Conservation (phyloP, 495 filamentous ascomycete species). For the Penicillium tannophilum region DNA sequence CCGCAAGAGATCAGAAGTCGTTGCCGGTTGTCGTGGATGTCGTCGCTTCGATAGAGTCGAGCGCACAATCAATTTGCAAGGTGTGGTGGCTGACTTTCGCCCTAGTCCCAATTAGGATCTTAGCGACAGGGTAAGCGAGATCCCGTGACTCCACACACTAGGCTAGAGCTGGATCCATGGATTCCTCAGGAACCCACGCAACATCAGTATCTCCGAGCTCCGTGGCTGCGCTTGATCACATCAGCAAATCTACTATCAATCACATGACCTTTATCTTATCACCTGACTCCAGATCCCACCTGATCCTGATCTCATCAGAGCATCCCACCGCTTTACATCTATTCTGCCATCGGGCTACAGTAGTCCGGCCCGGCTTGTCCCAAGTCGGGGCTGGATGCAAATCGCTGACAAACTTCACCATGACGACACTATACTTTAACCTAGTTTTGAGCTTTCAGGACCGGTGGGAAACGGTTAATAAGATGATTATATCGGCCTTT, state of each 20-base stretch:
- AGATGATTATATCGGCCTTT: not conserved
- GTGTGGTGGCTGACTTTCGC: slow-evolving; percentile 44
- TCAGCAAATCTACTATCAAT: not conserved
- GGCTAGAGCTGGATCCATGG: slow-evolving; percentile 8
- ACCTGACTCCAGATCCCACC: not conserved
- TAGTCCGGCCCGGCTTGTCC: slow-evolving; percentile 36
- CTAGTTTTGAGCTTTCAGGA: not conserved
- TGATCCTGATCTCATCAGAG: not conserved
- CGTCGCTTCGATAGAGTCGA: slow-evolving; percentile 50
- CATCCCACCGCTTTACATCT: not conserved
- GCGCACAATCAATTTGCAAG: slow-evolving; percentile 50
- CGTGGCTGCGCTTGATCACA: not conserved
- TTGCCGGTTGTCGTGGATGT: slow-evolving; percentile 54
- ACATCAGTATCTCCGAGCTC: not conserved
- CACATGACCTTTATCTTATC: not conserved
- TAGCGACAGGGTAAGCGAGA: slow-evolving; percentile 47
- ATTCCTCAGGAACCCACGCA: slow-evolving; percentile 16
- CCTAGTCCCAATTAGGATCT: slow-evolving; percentile 44
- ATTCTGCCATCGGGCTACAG: slow-evolving; percentile 26
- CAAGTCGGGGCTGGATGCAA: slow-evolving; percentile 8
- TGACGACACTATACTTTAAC: slow-evolving; percentile 26
- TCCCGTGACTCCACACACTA: slow-evolving; percentile 40
- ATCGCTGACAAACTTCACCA: slow-evolving; percentile 27
- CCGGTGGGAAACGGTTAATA: not conserved
- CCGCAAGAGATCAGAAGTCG: slow-evolving; percentile 51